Conservation (phyloP, 495 filamentous ascomycete genomes). For the Talaromyces ruber region DNA sequence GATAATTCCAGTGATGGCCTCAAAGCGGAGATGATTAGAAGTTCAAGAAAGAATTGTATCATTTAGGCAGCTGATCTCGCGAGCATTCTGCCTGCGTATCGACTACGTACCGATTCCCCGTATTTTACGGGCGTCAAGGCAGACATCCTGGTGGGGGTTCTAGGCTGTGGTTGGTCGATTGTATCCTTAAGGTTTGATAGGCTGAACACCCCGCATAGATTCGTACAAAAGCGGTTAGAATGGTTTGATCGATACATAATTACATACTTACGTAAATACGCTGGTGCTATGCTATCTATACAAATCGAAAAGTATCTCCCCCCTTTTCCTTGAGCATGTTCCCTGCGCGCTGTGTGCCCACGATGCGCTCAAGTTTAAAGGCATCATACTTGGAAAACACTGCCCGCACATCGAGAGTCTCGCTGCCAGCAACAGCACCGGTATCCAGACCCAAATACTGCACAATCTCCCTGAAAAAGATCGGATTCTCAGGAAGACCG, state of each 20-base stretch:
- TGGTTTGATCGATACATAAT: not conserved
- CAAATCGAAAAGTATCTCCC: slow-evolving; percentile 74
- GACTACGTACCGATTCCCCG: not conserved
- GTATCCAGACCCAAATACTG: slow-evolving; percentile 52
- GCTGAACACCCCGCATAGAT: not conserved
- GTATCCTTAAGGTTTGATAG: not conserved
- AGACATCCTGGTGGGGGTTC: not conserved
- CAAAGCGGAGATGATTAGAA: not conserved
- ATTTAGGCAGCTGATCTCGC: not conserved
- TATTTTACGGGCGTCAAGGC: not conserved
- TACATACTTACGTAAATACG: not conserved
- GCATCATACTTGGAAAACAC: slow-evolving; percentile 86
- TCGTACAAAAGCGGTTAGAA: not conserved
- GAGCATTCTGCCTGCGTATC: not conserved
- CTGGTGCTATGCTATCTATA: slow-evolving; percentile 18
- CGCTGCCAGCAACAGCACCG: slow-evolving; percentile 17
- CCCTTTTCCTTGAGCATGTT: slow-evolving; percentile 65
- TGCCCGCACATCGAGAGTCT: slow-evolving; percentile 47
- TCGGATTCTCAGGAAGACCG: slow-evolving; percentile 76
- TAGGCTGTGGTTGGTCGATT: not conserved
- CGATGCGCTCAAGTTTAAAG: slow-evolving; percentile 80
- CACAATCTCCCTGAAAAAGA: slow-evolving; percentile 83
- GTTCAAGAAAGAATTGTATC: not conserved
- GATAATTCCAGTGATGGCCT: not conserved
- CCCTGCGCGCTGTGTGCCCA: slow-evolving; percentile 63